These are phyloP conservation scores for Passiflora organensis DNA, from an alignment of 345 rosid genomes.

Conservation along the genomic window DNA sequence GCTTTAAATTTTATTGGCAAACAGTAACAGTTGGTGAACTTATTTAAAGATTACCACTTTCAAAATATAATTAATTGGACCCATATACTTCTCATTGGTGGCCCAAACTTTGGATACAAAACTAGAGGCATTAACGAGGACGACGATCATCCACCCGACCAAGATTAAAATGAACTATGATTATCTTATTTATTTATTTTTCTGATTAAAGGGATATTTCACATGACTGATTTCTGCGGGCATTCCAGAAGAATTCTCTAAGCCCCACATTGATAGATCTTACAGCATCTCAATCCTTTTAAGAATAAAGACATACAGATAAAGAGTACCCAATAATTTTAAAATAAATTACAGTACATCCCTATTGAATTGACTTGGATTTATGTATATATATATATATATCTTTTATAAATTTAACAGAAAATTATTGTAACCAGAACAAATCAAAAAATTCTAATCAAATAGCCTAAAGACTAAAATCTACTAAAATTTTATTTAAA, in stretches of 20 bases:
- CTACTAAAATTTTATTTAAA: no score
- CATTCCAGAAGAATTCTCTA: constrained; percentile 4
- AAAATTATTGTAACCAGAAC: no score
- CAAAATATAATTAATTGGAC: neutral
- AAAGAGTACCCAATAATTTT: no score
- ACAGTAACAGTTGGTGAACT: no score
- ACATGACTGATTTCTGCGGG: neutral
- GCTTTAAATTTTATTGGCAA: no score
- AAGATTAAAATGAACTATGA: neutral
- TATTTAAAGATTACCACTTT: neutral
- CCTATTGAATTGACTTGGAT: no score
- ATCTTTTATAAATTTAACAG: no score
- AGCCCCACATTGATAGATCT: neutral
- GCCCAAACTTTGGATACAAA: neutral
- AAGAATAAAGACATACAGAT: neutral
- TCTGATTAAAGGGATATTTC: neutral
- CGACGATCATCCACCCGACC: neutral
- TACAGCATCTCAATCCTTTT: neutral
- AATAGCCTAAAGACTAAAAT: no score
- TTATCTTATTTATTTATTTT: constrained; percentile 3
- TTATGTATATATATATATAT: no score
- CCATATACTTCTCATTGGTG: neutral
- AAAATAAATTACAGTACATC: no score
- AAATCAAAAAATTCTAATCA: no score
- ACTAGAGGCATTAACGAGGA: neutral